Evolutionary conservation across 495 filamentous ascomycete species (phyloP).

Genomic region (Penicillium dipodomyicola): DNA sequence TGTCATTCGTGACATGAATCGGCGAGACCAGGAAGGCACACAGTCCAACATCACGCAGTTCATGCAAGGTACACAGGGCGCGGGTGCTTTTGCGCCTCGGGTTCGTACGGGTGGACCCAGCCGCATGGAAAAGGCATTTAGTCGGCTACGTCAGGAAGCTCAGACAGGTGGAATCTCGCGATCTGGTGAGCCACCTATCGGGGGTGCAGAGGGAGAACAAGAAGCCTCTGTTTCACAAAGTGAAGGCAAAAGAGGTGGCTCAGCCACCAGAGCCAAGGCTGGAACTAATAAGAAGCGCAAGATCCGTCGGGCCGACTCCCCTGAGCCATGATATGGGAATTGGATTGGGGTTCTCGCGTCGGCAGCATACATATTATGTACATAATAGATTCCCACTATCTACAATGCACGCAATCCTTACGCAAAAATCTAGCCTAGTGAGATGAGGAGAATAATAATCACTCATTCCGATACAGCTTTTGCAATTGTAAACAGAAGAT

Average conservation of each 20-base stretch:
- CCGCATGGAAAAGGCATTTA: constrained; percentile 80
- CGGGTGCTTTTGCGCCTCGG: constrained; percentile 76
- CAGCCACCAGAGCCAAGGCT: constrained; percentile 1
- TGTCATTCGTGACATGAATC: constrained; percentile 92
- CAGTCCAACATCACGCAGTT: constrained; percentile 95
- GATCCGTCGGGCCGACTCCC: constrained; percentile 7
- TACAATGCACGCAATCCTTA: not conserved
- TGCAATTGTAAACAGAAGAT: not conserved
- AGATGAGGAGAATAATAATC: not conserved
- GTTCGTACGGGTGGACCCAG: constrained; percentile 59
- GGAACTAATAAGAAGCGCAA: constrained; percentile 21
- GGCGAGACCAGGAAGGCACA: constrained; percentile 78
- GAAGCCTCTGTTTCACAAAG: constrained; percentile 8
- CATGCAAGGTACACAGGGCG: constrained; percentile 64
- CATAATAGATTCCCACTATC: not conserved
- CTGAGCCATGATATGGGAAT: not conserved
- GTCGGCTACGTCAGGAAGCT: constrained; percentile 59
- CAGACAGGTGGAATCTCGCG: constrained; percentile 21
- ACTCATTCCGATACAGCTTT: not conserved
- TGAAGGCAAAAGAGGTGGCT: constrained; percentile 11
- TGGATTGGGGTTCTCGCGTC: not conserved
- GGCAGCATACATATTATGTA: not conserved
- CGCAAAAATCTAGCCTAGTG: not conserved
- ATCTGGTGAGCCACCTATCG: not conserved
- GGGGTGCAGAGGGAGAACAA: not conserved